A percentile compares a stretch with the other conserved stretches of the same genome.
Evolutionary conservation across 2,329 filamentous ascomycete genomes (phyloP).

Genomic region (Purpureocillium takamizusanense): DNA sequence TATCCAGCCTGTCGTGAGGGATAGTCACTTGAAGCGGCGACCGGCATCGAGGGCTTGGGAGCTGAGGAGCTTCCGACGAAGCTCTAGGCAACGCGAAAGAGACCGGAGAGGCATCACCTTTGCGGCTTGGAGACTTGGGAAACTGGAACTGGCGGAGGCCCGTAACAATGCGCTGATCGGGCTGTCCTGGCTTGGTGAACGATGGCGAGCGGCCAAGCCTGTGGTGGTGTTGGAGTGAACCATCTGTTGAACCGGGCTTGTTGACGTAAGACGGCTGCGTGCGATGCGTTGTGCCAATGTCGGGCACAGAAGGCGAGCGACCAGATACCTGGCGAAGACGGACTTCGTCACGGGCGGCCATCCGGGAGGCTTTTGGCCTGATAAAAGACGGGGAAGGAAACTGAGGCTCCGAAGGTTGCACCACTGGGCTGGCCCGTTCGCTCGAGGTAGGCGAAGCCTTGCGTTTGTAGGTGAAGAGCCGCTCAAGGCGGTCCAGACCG

Average conservation of each 20-base stretch:
- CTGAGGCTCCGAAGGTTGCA: constrained; percentile 19
- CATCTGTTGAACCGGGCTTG: constrained; percentile 7
- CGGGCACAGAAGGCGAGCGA: constrained; percentile 19
- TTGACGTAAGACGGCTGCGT: constrained; percentile 4
- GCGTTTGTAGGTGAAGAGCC: constrained; percentile 39
- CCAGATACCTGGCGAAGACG: constrained; percentile 17
- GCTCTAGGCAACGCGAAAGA: constrained; percentile 12
- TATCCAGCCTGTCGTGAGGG: constrained; percentile 16
- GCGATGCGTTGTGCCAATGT: constrained; percentile 7
- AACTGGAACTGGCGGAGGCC: constrained; percentile 27
- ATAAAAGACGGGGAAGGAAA: constrained; percentile 48
- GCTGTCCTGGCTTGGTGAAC: constrained; percentile 9
- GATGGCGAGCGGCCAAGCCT: constrained; percentile 15
- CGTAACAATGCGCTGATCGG: constrained; percentile 9
- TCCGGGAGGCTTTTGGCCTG: constrained; percentile 42
- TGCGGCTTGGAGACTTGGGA: constrained; percentile 21
- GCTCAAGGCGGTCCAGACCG: constrained; percentile 40
- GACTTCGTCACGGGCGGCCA: constrained; percentile 46
- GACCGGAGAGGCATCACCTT: constrained; percentile 14
- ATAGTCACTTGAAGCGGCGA: constrained; percentile 14
- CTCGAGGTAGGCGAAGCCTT: constrained; percentile 19
- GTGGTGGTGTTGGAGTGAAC: constrained; percentile 2
- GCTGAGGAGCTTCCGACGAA: constrained; percentile 12
- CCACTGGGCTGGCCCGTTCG: constrained; percentile 12
- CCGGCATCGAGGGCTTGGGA: constrained; percentile 15